Evolutionary conservation across 768 basidiomycete species (phyloP).

Genomic region (Nidularia sp.): DNA sequence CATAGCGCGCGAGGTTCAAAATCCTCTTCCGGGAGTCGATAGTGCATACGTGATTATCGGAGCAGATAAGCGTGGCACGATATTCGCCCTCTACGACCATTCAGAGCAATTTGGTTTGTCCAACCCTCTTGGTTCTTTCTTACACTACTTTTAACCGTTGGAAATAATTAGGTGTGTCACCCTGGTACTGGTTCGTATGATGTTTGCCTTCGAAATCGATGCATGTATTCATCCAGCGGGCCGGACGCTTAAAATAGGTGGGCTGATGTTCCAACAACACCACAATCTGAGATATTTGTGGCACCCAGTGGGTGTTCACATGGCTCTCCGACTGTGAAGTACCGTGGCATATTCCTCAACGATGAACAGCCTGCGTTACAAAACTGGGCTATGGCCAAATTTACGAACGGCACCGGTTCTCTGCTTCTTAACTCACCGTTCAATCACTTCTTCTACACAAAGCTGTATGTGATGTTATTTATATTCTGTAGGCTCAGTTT

Average conservation of each 20-base stretch:
- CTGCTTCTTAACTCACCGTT: constrained; percentile 50
- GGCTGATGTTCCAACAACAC: constrained; percentile 70
- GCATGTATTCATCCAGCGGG: constrained; percentile 1
- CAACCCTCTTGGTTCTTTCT: neutral
- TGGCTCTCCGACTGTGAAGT: constrained; percentile 64
- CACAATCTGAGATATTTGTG: constrained; percentile 45
- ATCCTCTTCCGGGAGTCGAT: constrained; percentile 52
- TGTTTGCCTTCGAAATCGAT: neutral
- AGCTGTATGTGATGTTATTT: constrained; percentile 31
- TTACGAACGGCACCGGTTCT: constrained; percentile 58
- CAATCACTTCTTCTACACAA: constrained; percentile 57
- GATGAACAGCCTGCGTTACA: constrained; percentile 72
- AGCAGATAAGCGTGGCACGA: constrained; percentile 65
- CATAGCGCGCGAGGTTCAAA: constrained; percentile 44
- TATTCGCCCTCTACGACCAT: constrained; percentile 63
- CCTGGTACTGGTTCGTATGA: constrained; percentile 57
- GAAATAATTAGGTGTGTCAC: constrained; percentile 47
- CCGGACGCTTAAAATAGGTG: constrained; percentile 39
- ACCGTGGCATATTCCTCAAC: constrained; percentile 71
- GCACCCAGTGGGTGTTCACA: constrained; percentile 43
- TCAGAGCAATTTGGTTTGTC: constrained; percentile 59
- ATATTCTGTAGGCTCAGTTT: too few relatives aligned
- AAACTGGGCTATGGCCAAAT: constrained; percentile 69
- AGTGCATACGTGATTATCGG: constrained; percentile 68
- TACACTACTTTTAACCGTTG: constrained; percentile 6